Evolutionary conservation across 306 rosid genomes (phyloP).

Genomic region (Vicia faba): DNA sequence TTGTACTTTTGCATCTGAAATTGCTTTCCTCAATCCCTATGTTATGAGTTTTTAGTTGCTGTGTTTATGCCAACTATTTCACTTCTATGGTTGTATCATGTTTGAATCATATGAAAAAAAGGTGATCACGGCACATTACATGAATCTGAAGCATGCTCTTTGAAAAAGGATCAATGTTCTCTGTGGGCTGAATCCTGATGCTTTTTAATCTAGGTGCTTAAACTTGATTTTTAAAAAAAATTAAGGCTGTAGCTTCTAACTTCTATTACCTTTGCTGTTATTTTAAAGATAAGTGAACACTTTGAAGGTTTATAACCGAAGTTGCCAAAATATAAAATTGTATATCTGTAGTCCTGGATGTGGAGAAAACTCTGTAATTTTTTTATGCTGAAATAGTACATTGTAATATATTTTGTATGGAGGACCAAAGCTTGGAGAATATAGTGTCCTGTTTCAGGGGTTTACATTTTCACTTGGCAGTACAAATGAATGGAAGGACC

Average conservation of each 20-base stretch:
- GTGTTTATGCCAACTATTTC: slow-evolving; percentile 19
- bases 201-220: slow-evolving; percentile 17
- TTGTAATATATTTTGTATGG: slow-evolving; percentile 40
- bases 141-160: slow-evolving; percentile 25
- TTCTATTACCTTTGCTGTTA: slow-evolving; percentile 37
- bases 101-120: slow-evolving; percentile 14
- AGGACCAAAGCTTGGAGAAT: slow-evolving; percentile 28
- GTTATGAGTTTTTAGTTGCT: neutral
- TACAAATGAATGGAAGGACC: slow-evolving; percentile 4
- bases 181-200: slow-evolving; percentile 1
- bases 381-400: slow-evolving; percentile 10
- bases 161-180: slow-evolving; percentile 16
- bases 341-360: slow-evolving; percentile 39
- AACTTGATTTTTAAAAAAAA: neutral
- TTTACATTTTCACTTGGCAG: slow-evolving; percentile 21
- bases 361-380: slow-evolving; percentile 34
- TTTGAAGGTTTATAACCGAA: slow-evolving; percentile 40
- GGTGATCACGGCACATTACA: slow-evolving; percentile 1
- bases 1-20: neutral
- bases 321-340: slow-evolving; percentile 28
- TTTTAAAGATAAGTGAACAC: slow-evolving; percentile 45
- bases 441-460: slow-evolving; percentile 33
- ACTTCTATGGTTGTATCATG: slow-evolving; percentile 1
- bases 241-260: slow-evolving; percentile 45
- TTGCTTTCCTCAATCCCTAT: neutral